Percentiles rank a stretch among this genome's conserved stretches.
Evolutionary conservation across 345 rosid genomes (phyloP).

Genomic region (Aquilaria sinensis): DNA sequence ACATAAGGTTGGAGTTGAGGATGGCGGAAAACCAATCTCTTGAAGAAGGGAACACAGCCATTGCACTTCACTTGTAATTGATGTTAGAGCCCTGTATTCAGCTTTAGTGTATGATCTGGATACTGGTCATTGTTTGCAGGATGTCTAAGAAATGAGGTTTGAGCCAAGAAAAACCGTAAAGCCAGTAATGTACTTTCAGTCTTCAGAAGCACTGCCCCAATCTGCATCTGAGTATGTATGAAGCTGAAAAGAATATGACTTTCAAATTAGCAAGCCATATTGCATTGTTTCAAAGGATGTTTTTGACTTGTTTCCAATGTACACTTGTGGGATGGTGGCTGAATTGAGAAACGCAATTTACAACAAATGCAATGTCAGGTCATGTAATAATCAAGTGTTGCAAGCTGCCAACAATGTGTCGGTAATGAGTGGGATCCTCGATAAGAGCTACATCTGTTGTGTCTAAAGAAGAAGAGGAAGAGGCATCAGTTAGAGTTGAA

Average conservation of each 20-base stretch:
- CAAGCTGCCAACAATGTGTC: not conserved
- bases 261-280: not conserved
- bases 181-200: not conserved
- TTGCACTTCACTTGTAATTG: not conserved
- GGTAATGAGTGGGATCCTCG: not conserved
- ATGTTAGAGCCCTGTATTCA: not conserved
- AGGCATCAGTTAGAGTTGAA: not conserved
- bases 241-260: not conserved
- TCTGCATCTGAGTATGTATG: not conserved
- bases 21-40: not conserved
- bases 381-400: not conserved
- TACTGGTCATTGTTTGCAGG: not conserved
- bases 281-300: not conserved
- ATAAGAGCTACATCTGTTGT: not conserved
- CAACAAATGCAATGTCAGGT: constrained; percentile 1
- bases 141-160: not conserved
- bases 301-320: not conserved
- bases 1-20: not conserved
- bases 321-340: not conserved
- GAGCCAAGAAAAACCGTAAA: not conserved
- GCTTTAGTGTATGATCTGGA: not conserved
- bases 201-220: not conserved
- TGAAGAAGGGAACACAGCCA: not conserved
- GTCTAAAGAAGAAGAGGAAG: no score
- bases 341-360: constrained; percentile 1